These are phyloP conservation scores for Besnoitia besnoiti DNA, from an alignment of 169 alveolate species.

Conservation along the genomic window DNA sequence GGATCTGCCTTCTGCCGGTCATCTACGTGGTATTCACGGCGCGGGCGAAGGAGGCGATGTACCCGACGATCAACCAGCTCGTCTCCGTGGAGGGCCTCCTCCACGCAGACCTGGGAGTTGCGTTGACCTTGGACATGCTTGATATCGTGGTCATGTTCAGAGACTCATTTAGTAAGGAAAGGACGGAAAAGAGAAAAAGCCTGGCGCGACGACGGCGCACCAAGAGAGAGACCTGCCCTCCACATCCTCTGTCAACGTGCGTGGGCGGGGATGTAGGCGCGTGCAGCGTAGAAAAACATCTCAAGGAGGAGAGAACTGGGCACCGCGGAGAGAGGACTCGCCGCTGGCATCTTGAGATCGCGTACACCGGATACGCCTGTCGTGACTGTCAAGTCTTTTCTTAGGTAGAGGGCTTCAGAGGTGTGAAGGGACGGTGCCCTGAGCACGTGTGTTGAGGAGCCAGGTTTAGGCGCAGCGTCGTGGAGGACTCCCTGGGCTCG, in stretches of 20 bases:
- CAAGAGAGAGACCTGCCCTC: neutral
- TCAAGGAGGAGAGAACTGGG: too few species aligned
- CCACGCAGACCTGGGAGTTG: slow-evolving; percentile 72
- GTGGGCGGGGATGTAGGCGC: neutral
- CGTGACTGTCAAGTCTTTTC: too few species aligned
- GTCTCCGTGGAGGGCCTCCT: slow-evolving; percentile 69
- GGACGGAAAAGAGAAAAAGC: neutral
- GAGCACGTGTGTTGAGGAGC: too few species aligned
- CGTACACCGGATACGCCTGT: too few species aligned
- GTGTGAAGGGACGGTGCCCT: too few species aligned
- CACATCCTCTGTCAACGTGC: neutral
- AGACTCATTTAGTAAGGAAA: slow-evolving; percentile 19
- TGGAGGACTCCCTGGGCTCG: too few species aligned
- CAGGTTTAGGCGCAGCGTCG: too few species aligned
- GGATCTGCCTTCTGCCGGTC: slow-evolving; percentile 69
- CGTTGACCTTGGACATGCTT: slow-evolving; percentile 67
- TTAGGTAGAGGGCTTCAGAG: too few species aligned
- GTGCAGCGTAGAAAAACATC: too few species aligned
- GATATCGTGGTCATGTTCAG: slow-evolving; percentile 69
- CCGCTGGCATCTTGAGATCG: too few species aligned
- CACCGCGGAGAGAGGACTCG: too few species aligned
- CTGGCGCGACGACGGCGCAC: neutral
- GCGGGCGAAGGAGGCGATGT: slow-evolving; percentile 71
- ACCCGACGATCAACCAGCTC: slow-evolving; percentile 64
- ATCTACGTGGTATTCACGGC: slow-evolving; percentile 69